Evolutionary conservation across 768 basidiomycete genomes (phyloP).

Genomic region (Flagelloscypha sp.): DNA sequence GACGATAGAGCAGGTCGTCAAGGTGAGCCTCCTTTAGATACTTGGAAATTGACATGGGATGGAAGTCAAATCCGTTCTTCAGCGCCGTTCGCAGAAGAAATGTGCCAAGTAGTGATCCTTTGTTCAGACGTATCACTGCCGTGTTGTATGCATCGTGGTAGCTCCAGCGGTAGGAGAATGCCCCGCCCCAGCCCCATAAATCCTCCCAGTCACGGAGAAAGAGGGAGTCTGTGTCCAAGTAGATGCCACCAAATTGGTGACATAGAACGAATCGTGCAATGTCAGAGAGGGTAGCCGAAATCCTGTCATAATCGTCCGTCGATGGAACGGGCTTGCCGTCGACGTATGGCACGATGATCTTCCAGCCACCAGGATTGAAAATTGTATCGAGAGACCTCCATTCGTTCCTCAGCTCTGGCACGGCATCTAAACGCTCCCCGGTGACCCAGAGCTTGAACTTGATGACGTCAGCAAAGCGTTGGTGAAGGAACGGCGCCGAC

Average conservation of each 20-base stretch:
- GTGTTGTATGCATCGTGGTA: constrained; percentile 66
- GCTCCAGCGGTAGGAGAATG: constrained; percentile 70
- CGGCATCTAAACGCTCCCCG: constrained; percentile 62
- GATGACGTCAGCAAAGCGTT: constrained; percentile 55
- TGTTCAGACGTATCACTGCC: constrained; percentile 63
- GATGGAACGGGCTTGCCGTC: constrained; percentile 7
- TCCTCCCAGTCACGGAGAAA: constrained; percentile 73
- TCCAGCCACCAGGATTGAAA: constrained; percentile 56
- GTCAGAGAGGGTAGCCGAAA: constrained; percentile 64
- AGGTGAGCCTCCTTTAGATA: constrained; percentile 60
- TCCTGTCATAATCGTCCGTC: constrained; percentile 49
- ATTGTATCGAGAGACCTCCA: constrained; percentile 50
- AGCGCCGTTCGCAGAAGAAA: constrained; percentile 68
- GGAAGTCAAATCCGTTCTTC: constrained; percentile 65
- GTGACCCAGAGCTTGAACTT: constrained; percentile 75
- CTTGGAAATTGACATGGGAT: constrained; percentile 59
- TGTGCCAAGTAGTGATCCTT: constrained; percentile 54
- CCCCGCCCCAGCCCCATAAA: constrained; percentile 65
- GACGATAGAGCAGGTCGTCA: constrained; percentile 48
- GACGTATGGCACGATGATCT: constrained; percentile 31
- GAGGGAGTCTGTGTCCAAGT: constrained; percentile 66
- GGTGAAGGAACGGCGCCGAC: constrained; percentile 64
- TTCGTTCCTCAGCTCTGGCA: constrained; percentile 55
- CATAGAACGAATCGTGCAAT: constrained; percentile 69
- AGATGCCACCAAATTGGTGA: constrained; percentile 67